Base-by-base conservation (phyloP, 164 flowering plant genomes). In the Echeveria elegans region DNA sequence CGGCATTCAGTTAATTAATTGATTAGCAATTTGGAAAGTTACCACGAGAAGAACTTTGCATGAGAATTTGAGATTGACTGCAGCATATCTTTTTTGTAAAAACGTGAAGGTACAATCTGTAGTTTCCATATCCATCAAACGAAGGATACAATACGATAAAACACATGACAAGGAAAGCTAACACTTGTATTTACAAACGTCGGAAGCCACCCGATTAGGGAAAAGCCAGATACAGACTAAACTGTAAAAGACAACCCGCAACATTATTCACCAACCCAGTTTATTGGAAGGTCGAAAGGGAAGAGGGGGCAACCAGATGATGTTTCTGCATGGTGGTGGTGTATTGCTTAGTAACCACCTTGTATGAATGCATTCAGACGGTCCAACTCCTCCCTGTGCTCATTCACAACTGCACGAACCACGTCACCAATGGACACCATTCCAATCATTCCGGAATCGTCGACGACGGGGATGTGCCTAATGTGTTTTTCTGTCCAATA, bases 391-490 rank as follows among this genome's bases (percentile, higher is more conserved):
- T 89, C 90, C 24, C 98, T 75, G 68, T 94, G 95, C 87, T 94
- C 97, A 5, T 78, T 87, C 73, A 94, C 98, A 70, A 94, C 98
- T 18, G 98, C 98, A 69, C 97, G 88, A 38, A 94, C 98, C 72
- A 94, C 98, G 66, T 94, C 98, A 71, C 98, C 98, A 32, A 94
- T 94, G 66, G 98, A 94, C 53, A 94, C 95, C 98, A 94, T 94
- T 31, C 98, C 98, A 0, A 84, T 73, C 98, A 94, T 94, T 26
- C 74, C 86, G 70, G 72, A 78, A 64, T 81, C 80, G 63, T 77
- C 68, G 31, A 94, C 76, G 66, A 94, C 96, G 0, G 98, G 98
- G 72, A 94, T 94, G 87, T 94, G 98, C 79, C 98, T 82, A 78
- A 94, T 94, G 26, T 97, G 92, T 66, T 94, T 94, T 70, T 94